Evolutionary conservation across 2,329 filamentous ascomycete genomes (phyloP).

Genomic region (Fusarium sp.): DNA sequence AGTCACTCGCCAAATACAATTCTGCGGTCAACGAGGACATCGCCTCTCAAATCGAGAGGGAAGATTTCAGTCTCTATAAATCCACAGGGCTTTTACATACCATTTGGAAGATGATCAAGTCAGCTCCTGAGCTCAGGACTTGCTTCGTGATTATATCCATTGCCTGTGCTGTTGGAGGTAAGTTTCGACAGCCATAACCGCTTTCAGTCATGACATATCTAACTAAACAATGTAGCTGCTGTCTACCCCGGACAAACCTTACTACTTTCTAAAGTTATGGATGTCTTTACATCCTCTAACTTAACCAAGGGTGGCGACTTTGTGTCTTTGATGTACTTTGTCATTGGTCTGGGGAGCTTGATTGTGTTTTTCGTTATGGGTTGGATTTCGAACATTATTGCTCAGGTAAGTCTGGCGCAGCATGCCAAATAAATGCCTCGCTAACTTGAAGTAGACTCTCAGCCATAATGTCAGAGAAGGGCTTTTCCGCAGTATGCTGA

Average conservation of each 20-base stretch:
- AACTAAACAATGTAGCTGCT: conserved; percentile 5
- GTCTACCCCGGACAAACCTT: conserved; percentile 55
- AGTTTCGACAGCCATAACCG: conserved; percentile 19
- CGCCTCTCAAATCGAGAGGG: conserved; percentile 57
- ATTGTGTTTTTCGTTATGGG: conserved; percentile 56
- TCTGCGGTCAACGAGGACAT: neutral
- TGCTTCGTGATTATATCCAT: neutral
- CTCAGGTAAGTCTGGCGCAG: conserved; percentile 4
- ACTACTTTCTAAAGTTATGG: conserved; percentile 53
- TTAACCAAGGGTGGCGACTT: conserved; percentile 58
- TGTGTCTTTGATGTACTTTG: conserved; percentile 65
- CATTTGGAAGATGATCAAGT: neutral
- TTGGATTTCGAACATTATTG: conserved; percentile 47
- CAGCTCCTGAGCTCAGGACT: conserved; percentile 2
- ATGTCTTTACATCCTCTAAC: conserved; percentile 46
- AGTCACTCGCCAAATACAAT: neutral
- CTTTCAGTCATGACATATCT: neutral
- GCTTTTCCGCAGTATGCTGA: neutral
- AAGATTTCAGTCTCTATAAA: conserved; percentile 17
- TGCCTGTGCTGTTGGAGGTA: conserved; percentile 13
- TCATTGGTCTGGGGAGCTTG: conserved; percentile 57
- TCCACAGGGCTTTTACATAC: conserved; percentile 6
- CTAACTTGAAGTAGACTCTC: neutral
- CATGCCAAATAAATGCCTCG: too few relatives aligned
- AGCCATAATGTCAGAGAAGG: neutral